Evolutionary conservation across 1,284 basidiomycete species (phyloP).

Genomic region (Sparassis latifolia): DNA sequence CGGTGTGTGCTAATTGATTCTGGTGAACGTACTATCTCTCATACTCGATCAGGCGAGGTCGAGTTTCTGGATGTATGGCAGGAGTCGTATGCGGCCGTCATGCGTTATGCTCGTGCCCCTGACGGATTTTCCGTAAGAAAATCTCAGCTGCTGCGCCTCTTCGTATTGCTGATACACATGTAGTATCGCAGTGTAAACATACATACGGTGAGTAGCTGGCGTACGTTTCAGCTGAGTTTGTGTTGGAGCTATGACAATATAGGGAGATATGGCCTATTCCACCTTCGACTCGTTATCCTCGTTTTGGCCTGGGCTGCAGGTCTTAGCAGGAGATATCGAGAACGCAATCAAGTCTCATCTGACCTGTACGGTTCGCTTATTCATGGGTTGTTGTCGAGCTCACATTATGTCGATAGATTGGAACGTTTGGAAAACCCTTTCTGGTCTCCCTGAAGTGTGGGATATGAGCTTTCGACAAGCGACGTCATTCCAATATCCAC

Average conservation of each 20-base stretch:
- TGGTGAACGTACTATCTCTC: not conserved
- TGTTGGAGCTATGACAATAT: not conserved
- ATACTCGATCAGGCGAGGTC: slow-evolving; percentile 57
- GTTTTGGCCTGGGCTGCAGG: slow-evolving; percentile 87
- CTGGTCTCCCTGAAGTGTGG: slow-evolving; percentile 87
- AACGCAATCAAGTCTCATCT: slow-evolving; percentile 84
- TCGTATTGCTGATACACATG: not conserved
- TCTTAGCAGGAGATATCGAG: slow-evolving; percentile 84
- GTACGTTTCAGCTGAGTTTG: not conserved
- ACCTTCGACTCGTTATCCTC: slow-evolving; percentile 82
- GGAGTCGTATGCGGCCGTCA: slow-evolving; percentile 82
- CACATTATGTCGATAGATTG: slow-evolving; percentile 48
- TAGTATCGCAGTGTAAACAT: slow-evolving; percentile 82
- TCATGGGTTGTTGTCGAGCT: not conserved
- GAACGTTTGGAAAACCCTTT: slow-evolving; percentile 83
- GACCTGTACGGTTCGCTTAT: slow-evolving; percentile 48
- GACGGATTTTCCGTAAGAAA: slow-evolving; percentile 82
- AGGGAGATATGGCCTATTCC: slow-evolving; percentile 61
- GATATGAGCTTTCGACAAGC: slow-evolving; percentile 69
- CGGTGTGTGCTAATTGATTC: slow-evolving; percentile 40
- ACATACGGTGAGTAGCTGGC: slow-evolving; percentile 33
- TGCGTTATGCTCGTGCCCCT: slow-evolving; percentile 73
- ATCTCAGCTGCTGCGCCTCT: not conserved
- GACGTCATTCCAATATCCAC: slow-evolving; percentile 78
- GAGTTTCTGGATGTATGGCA: slow-evolving; percentile 91